phyloP scores from a whole-genome alignment of 2,329 filamentous ascomycete genomes.

The Botrytis galanthina region DNA sequence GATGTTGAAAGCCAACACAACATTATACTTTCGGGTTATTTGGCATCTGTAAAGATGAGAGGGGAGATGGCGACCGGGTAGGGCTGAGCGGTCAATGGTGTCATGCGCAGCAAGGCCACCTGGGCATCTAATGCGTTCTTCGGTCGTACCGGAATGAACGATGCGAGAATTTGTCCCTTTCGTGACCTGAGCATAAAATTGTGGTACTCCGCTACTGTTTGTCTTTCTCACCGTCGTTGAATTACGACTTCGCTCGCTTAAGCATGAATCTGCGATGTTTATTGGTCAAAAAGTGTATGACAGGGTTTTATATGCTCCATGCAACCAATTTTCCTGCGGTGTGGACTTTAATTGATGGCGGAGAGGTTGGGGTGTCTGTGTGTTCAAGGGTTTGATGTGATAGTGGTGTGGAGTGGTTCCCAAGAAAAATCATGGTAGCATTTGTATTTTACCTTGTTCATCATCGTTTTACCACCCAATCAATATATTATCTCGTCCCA shows the following conservation, averaged over 20 bases:
- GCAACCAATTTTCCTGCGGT: slow-evolving; percentile 24
- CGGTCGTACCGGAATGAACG: slow-evolving; percentile 13
- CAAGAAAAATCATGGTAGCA: slow-evolving; percentile 7
- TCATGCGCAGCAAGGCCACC: slow-evolving; percentile 21
- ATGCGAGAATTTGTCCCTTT: slow-evolving; percentile 6
- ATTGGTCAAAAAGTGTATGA: slow-evolving; percentile 22
- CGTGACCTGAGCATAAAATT: background rate
- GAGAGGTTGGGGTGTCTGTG: slow-evolving; percentile 17
- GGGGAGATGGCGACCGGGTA: slow-evolving; percentile 26
- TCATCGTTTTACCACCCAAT: slow-evolving; percentile 11
- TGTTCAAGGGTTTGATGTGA: slow-evolving; percentile 10
- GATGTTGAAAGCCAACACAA: slow-evolving; percentile 4
- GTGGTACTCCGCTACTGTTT: slow-evolving; percentile 15
- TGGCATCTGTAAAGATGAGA: slow-evolving; percentile 17
- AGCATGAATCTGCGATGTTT: background rate
- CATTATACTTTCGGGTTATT: slow-evolving; percentile 6
- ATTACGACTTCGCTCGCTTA: slow-evolving; percentile 21
- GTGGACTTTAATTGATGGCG: slow-evolving; percentile 23
- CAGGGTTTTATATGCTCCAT: slow-evolving; percentile 17
- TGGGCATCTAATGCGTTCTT: slow-evolving; percentile 14
- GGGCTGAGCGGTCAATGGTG: slow-evolving; percentile 28
- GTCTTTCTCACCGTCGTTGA: slow-evolving; percentile 23
- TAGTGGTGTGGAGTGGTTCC: slow-evolving; percentile 20
- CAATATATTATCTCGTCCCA: slow-evolving; percentile 3
- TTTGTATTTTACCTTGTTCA: background rate